Base-by-base conservation (phyloP, 495 filamentous ascomycete genomes). In the Daldinia loculata region DNA sequence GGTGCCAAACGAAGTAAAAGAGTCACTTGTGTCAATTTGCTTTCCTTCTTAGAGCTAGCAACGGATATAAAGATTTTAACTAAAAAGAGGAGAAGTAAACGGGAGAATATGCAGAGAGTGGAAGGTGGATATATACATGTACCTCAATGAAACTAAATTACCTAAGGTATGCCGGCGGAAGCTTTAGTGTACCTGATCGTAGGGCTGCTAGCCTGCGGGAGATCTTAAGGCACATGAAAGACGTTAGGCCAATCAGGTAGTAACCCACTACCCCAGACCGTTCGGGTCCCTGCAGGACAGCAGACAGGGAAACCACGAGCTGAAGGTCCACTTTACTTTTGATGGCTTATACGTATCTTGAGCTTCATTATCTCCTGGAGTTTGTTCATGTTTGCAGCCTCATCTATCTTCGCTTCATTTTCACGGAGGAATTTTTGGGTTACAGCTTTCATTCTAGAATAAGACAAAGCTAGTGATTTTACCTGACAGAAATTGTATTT, bases 321-420 rank as follows among this genome's bases (percentile, higher is more conserved):
- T 53, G 11, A 53, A 30, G 50, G 30, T 53, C 50, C 50, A 53
- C 50, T 30, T 53, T 53, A 53, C 14, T 30, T 51, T 53, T n/a
- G 26, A 53, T 78, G 19, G 43, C 43, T 22, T 48, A 48, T 48
- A 48, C 43, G 19, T 24, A 48, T 48, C 43, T 24, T 24, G 4
- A 48, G 19, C 43, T 48, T 48, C 43, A 48, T 12, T 45, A 61
- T 32, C 29, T 30, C 7, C 14, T 14, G 56, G 29, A n/a, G 24
- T 5, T 30, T n/a, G 12, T 53, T 2, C 3, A n/a, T 27, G 26
- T 48, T 9, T 22, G 22, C 22, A 24, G 19, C 43, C 22, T 24
- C 9, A 24, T 48, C 3, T 4, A 24, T 24, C 19, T 48, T 48
- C 19, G 24, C 8, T 9, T 9, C 9, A 22, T 24, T 48, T 48